These are phyloP conservation scores for Antrodiella citrinella DNA, from an alignment of 768 basidiomycete genomes.

Conservation along the genomic window DNA sequence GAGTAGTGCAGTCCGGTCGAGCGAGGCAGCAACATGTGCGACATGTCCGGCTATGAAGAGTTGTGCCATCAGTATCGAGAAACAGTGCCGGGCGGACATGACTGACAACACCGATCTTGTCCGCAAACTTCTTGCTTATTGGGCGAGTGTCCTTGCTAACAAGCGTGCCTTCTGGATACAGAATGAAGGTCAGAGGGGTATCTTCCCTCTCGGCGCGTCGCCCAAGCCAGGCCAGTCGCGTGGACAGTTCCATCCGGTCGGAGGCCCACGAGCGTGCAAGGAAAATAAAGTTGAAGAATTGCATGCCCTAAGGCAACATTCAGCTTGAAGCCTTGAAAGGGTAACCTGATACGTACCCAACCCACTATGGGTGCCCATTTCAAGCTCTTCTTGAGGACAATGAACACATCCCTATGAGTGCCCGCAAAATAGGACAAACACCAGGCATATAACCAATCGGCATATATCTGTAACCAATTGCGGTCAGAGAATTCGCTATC, in stretches of 20 bases:
- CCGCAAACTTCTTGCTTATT: conserved; percentile 78
- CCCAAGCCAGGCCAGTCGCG: conserved; percentile 61
- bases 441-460: conserved; percentile 87
- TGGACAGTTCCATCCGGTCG: conserved; percentile 61
- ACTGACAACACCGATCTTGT: conserved; percentile 83
- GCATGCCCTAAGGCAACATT: conserved; percentile 60
- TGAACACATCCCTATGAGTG: conserved; percentile 69
- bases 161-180: conserved; percentile 96
- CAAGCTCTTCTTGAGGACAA: conserved; percentile 87
- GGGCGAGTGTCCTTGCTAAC: conserved; percentile 83
- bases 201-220: conserved; percentile 58
- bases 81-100: not conserved
- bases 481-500: not conserved
- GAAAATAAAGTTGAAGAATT: conserved; percentile 92
- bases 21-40: conserved; percentile 78
- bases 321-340: not conserved
- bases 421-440: conserved; percentile 64
- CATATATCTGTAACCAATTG: conserved; percentile 44
- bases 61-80: not conserved
- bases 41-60: conserved; percentile 58
- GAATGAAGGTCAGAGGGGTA: conserved; percentile 69
- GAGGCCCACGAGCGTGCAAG: conserved; percentile 86
- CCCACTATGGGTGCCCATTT: conserved; percentile 83
- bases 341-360: conserved; percentile 48
- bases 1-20: conserved; percentile 88